Conservation (phyloP, 2,329 filamentous ascomycete genomes). For the Penicillium corylophilum region DNA sequence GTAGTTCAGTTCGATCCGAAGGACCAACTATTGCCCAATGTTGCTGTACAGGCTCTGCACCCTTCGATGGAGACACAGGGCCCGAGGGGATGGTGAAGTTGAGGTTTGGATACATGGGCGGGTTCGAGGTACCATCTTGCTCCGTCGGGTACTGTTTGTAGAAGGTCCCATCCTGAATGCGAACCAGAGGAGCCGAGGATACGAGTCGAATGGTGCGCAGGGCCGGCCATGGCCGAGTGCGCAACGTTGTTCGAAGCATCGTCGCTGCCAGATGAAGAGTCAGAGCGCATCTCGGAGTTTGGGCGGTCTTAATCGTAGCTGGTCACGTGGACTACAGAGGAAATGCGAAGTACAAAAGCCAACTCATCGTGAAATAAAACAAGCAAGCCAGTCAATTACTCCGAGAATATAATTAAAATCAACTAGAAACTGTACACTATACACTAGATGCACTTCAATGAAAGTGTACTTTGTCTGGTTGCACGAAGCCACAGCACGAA, state of each 20-base stretch:
- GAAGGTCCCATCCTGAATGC: conserved; percentile 77
- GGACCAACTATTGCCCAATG: conserved; percentile 85
- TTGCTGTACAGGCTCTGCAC: conserved; percentile 38
- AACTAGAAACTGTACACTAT: no score
- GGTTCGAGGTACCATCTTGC: conserved; percentile 50
- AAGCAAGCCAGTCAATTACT: neutral
- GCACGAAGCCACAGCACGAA: neutral
- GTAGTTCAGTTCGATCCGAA: conserved; percentile 76
- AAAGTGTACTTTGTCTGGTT: neutral
- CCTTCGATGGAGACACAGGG: neutral
- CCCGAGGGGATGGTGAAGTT: conserved; percentile 66
- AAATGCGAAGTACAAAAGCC: neutral
- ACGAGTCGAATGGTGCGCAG: conserved; percentile 5
- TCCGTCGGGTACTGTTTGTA: conserved; percentile 70
- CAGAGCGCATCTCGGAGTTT: neutral
- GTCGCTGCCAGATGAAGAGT: neutral
- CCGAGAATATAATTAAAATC: neutral
- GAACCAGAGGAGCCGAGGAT: conserved; percentile 57
- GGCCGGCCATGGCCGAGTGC: conserved; percentile 6
- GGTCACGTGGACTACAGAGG: neutral
- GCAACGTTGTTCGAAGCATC: conserved; percentile 16
- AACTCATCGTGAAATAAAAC: neutral
- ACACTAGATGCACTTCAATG: neutral
- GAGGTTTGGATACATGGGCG: conserved; percentile 70
- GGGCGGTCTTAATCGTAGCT: neutral